Base-by-base conservation (phyloP, 148 eudicot genomes). In the Agrostemma githago region DNA sequence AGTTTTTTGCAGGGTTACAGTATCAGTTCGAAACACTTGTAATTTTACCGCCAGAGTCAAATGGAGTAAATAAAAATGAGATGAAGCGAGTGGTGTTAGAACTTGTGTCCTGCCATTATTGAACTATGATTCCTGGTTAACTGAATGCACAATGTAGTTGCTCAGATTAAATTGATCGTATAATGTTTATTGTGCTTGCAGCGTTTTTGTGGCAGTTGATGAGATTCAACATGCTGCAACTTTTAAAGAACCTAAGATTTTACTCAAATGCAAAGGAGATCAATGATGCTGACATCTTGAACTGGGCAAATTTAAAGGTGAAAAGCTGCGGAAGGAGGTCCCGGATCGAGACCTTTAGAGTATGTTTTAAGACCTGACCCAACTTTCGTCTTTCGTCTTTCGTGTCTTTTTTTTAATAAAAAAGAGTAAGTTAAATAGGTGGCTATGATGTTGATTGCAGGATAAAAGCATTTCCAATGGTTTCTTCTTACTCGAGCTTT, bases 191-290 rank as follows among this genome's bases (percentile, higher is more conserved):
- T 68, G 39, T 26, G 37, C 70, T 66, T 81, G 21, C 92, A 95
- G 98, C 93, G 48, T 87, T 89, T 83, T 80, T 95, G 53, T 92
- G 98, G 98, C 98, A 92, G 78, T 82, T 95, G 89, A 95, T 95
- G 98, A 89, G 97, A 76, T 86, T 44, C 70, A 92, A 90, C 83
- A 92, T 94, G 90, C 98, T 94, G 78, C 96, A 91, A 74, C 91
- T 92, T 64, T 66, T 94, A 83, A 91, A 89, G 84, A 88, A 92
- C 80, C 82, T 94, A 71, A 88, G 97, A 81, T 82, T 88, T 64
- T 88, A 80, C 74, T 87, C 89, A 70, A 91, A 87, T 62, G 91
- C 89, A 26, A 93, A 89, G 91, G 98, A 92, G 85, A 82, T 94
- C 21, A 83, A 83, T 46, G 98, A 94, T 77, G 79, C 87, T 73